Evolutionary conservation across 1,284 basidiomycete genomes (phyloP), one percentile per base, ranked within the genome.

Genomic region (Cutaneotrichosporon curvatum): DNA sequence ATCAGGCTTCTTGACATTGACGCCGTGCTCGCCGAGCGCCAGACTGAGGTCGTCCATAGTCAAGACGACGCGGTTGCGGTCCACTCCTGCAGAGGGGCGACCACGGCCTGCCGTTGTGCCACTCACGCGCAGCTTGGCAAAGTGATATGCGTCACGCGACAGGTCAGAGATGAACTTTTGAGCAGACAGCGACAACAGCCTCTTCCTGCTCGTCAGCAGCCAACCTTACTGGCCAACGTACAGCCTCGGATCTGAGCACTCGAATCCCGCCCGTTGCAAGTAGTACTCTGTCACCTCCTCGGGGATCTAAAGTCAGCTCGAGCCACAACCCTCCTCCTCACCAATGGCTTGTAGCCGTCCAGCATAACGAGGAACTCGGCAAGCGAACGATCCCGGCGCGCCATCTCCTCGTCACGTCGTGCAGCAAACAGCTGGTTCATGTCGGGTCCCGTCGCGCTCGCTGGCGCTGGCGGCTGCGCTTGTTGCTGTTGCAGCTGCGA

Each of bases 161-260:
- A 99, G 94, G 68, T 98, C 95, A 11, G 90, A 87, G 35, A 98
- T 84, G 67, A 99, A 98, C 67, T 98, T 98, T 68, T 99, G 95
- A 0, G 94, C 90, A 1, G 95, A 92, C 23, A 98, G 79, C 0
- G 92, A 92, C 20, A 99, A 76, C 8, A 99, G 79, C 5, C 94
- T 84, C 74, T 95, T 96, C 53, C 89, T 94, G 66, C 8, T 15
- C 18, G 47, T 48, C 35, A 51, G 46, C n/a, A 20, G 2, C n/a
- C 12, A 21, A 8, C 9, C 22, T 7, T 4, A 18, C 9, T 5
- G 14, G 4, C 22, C 9, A 43, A 76, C 83, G 68, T 62, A 94
- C 90, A 96, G 70, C 60, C 90, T 79, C 21, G 89, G 81, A 67
- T 98, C 94, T 55, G 91, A 84, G 66, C 87, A 92, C 62, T 97